These are phyloP conservation scores for Candida schatavii DNA, from an alignment of 805 yeast species.

Conservation along the genomic window DNA sequence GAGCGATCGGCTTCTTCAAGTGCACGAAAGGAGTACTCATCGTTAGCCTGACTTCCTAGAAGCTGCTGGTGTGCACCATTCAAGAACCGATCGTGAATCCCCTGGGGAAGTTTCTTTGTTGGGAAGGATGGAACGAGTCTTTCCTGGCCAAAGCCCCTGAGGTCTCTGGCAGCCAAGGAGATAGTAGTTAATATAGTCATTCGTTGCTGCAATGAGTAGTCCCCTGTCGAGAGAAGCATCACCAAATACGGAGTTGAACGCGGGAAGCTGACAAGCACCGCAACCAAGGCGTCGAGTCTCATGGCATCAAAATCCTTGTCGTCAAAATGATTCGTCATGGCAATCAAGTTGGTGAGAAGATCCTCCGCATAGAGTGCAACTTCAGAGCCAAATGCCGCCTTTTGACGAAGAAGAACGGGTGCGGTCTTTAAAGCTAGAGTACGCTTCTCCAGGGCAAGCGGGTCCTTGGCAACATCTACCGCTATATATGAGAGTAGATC, in stretches of 20 bases:
- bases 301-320: constrained; percentile 60
- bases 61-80: background rate
- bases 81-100: constrained; percentile 32
- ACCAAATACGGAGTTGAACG: constrained; percentile 44
- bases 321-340: constrained; percentile 55
- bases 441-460: constrained; percentile 48
- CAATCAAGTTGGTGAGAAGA: constrained; percentile 49
- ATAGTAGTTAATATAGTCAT: constrained; percentile 64
- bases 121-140: constrained; percentile 41
- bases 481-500: constrained; percentile 62
- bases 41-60: background rate
- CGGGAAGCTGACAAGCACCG: constrained; percentile 55
- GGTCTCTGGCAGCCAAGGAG: constrained; percentile 70
- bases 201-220: constrained; percentile 78
- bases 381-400: constrained; percentile 58
- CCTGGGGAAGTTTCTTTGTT: constrained; percentile 44
- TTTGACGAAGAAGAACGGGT: constrained; percentile 62
- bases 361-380: constrained; percentile 55
- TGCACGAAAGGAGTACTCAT: background rate
- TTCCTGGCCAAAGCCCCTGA: constrained; percentile 59
- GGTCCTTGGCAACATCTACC: constrained; percentile 40
- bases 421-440: constrained; percentile 49
- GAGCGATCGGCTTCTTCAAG: constrained; percentile 8
- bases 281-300: constrained; percentile 61
- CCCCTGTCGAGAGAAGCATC: constrained; percentile 59